Evolutionary conservation across 305 asterid species (phyloP).

Genomic region (Rubia occidens): DNA sequence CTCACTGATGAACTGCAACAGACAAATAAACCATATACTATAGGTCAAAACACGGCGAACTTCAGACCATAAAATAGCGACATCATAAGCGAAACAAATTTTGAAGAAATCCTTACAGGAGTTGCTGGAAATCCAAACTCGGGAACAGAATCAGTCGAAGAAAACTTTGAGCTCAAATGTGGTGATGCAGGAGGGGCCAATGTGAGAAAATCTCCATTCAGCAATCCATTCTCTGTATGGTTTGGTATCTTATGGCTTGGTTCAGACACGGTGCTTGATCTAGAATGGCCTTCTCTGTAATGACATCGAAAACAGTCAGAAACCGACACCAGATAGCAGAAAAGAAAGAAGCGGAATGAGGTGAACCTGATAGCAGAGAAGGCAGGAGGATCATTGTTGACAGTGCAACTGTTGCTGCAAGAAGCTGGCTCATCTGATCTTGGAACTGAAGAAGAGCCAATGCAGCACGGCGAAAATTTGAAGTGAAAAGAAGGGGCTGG

Average conservation of each 20-base stretch:
- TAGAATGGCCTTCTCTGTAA: slow-evolving; percentile 45
- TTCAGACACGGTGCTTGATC: slow-evolving; percentile 29
- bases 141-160: slow-evolving; percentile 15
- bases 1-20: slow-evolving; percentile 33
- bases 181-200: slow-evolving; percentile 62
- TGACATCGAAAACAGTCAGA: slow-evolving; percentile 11
- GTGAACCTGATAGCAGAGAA: slow-evolving; percentile 37
- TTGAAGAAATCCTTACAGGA: slow-evolving; percentile 30
- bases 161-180: slow-evolving; percentile 17
- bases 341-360: neutral
- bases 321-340: neutral
- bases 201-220: slow-evolving; percentile 56
- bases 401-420: slow-evolving; percentile 33
- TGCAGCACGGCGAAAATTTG: slow-evolving; percentile 27
- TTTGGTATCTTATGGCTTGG: slow-evolving; percentile 18
- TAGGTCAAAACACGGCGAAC: neutral
- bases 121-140: slow-evolving; percentile 22
- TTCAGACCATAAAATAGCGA: neutral
- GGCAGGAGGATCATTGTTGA: slow-evolving; percentile 33
- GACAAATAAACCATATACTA: neutral
- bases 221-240: slow-evolving; percentile 24
- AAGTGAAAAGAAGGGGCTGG: slow-evolving; percentile 38
- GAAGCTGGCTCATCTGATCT: slow-evolving; percentile 37
- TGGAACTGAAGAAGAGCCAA: slow-evolving; percentile 22
- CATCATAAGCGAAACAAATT: neutral